Evolutionary conservation across 1,284 basidiomycete species (phyloP), one percentile per base, ranked within the genome.

Genomic region (Meira nashicola): DNA sequence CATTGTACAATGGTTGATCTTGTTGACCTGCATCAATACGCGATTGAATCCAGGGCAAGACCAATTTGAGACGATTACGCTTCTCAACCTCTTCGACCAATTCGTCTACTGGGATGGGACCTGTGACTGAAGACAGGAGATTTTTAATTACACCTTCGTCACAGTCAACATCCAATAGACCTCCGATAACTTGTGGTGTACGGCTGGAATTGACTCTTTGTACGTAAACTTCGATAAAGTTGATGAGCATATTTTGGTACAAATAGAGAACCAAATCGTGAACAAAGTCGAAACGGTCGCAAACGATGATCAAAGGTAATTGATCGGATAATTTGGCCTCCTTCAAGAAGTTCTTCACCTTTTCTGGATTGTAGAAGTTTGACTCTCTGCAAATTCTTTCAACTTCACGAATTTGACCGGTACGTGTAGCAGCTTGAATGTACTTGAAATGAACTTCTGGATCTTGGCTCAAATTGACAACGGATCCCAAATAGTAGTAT

Each of bases 361-460:
- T 99, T 82, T 99, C 95, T 1, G 95, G 90, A 80, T 95, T 95
- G 85, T 98, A 98, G 81, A 83, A 84, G 82, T 98, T 97, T 79
- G 89, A 92, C 83, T 99, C 95, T 65, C 95, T 85, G 79, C 92
- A 95, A 75, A 99, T 94, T 60, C 95, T 90, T 82, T 99, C 95
- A 63, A 99, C 95, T 79, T 99, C 95, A 62, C 95, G 88, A 74
- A 98, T 92, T 79, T 98, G 95, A 47, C 94, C 94, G 19, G 95
- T 99, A 46, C 95, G 88, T 1, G 93, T 96, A 10, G 95, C 95
- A 38, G 95, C 95, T 79, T 98, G 95, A 75, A 99, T 97, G 82
- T 98, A 98, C 84, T 99, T 98, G 87, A 97, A 98, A 83, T 97
- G 90, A 2, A 99, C 95, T 80, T 99, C 95, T 15, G 91, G 85